Evolutionary conservation across 164 flowering plant species (phyloP), one percentile per base, ranked within the genome.

Genomic region (Tetracentron sinense): DNA sequence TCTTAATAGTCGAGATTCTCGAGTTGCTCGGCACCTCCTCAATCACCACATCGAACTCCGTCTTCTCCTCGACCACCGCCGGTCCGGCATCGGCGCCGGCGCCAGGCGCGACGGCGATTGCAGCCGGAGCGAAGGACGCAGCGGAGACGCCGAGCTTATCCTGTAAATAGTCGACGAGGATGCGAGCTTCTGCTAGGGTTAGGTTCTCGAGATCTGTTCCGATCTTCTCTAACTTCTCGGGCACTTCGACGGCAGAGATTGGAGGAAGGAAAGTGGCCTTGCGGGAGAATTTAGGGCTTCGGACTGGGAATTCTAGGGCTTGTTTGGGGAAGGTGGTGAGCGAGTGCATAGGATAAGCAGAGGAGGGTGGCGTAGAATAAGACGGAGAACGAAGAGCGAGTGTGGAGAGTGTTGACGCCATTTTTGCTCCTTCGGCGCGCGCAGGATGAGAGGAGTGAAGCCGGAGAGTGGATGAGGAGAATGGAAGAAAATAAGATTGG

Each of bases 141-240:
- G 97, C 87, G 38, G 97, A 85, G 55, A 91, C 96, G 0, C 98
- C 98, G 60, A 94, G 91, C 81, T 79, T 83, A 19, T 94, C 96
- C 70, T 91, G 96, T 47, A 89, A 83, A 70, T 70, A 81, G 74
- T 89, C 96, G 54, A 86, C 90, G 60, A 89, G 86, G 52, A 30
- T 28, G 0, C 84, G 81, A 42, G 94, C 91, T 65, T 90, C 89
- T 26, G 77, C 83, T 51, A 93, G 79, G 52, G 96, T 82, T 11
- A 90, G 83, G 66, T 57, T 52, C 57, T 87, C 73, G 72, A 90
- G 78, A 26, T 81, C 79, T 6, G 65, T 54, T 17, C 90, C 94
- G 52, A 92, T 77, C 6, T 75, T 66, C 53, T 73, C 82, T 57
- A 92, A 71, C 42, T 87, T 89, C 46, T 85, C 92, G 3, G 91